Percentiles rank a stretch among this genome's conserved stretches.
Conservation (phyloP, 805 yeast genomes). For the Metschnikowia orientalis region DNA sequence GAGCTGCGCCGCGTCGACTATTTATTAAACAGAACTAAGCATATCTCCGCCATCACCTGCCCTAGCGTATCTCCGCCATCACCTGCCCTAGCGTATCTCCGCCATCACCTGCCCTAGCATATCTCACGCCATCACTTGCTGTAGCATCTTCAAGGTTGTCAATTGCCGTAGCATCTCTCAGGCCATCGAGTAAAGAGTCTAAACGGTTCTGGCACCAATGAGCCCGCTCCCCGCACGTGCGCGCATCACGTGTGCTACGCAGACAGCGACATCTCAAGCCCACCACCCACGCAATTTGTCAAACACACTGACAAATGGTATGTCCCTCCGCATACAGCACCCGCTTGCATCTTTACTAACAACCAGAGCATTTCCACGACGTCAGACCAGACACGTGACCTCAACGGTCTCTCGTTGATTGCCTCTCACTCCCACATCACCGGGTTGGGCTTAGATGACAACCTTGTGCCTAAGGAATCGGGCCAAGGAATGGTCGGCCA, state of each 20-base stretch:
- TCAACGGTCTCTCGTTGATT: constrained; percentile 58
- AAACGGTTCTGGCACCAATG: too few relatives aligned
- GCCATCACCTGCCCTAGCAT: too few relatives aligned
- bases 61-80: too few relatives aligned
- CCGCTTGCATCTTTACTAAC: constrained; percentile 10
- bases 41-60: too few relatives aligned
- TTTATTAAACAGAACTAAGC: too few relatives aligned
- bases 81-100: too few relatives aligned
- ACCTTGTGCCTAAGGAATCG: constrained; percentile 69
- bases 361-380: constrained; percentile 16
- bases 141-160: too few relatives aligned
- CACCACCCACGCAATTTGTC: constrained; percentile 2
- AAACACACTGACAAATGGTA: constrained; percentile 11
- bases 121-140: too few relatives aligned
- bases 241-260: background rate
- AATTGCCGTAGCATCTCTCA: too few relatives aligned
- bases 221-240: constrained; percentile 1
- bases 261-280: constrained; percentile 5
- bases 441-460: constrained; percentile 94
- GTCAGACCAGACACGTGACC: constrained; percentile 28
- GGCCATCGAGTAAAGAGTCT: too few relatives aligned
- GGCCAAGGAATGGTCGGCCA: constrained; percentile 98
- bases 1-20: too few relatives aligned
- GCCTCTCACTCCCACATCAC: constrained; percentile 99
- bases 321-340: constrained; percentile 3